Evolutionary conservation across 257 asterid genomes (phyloP), one percentile per base, ranked within the genome.

Genomic region (Solanum sparsipilum): DNA sequence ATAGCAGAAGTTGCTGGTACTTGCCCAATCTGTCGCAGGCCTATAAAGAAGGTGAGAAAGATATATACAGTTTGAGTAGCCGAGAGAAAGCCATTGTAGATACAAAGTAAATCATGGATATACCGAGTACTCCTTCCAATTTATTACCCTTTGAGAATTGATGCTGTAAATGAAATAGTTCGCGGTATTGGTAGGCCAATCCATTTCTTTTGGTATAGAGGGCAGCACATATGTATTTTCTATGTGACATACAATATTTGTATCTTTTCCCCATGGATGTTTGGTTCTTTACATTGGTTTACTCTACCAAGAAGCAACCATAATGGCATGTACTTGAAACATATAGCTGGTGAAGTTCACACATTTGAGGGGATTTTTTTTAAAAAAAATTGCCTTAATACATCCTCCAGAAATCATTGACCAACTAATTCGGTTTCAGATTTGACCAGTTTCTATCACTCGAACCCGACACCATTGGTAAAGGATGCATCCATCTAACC

Each of bases 1-100:
- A 94, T 95, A 48, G 82, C 91, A 32, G 94, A 94, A 89, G 92
- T 94, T 84, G 92, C 94, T 63, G 95, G 93, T 84, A 78, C 91
- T 84, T 96, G 99, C 90, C 98, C 99, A 25, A 91, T 96, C 82
- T 96, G 99, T 90, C 96, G 99, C 39, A 90, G 94, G 56, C 92
- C 39, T 88, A 93, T 91, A 34, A 95, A 92, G 93, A 93, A 90
- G 91, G 99, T 93, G 90, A 94, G 92, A 88, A 95, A 92, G 93
- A 96, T 96, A 87, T 94, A 90, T 91, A 90, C 98, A 27, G 96
- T 93, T 91, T 96, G 93, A 96, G 88, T 90, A 87, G 89, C 85
- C 38, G 3, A 74, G 36, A 29, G 25, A 46, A 46, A 46, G 70
- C 16, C 39, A 48, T 81, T 46, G 68, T 46, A 46, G 11, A 48